phyloP scores from a whole-genome alignment of 169 alveolate species.

The Eimeria mitis region DNA sequence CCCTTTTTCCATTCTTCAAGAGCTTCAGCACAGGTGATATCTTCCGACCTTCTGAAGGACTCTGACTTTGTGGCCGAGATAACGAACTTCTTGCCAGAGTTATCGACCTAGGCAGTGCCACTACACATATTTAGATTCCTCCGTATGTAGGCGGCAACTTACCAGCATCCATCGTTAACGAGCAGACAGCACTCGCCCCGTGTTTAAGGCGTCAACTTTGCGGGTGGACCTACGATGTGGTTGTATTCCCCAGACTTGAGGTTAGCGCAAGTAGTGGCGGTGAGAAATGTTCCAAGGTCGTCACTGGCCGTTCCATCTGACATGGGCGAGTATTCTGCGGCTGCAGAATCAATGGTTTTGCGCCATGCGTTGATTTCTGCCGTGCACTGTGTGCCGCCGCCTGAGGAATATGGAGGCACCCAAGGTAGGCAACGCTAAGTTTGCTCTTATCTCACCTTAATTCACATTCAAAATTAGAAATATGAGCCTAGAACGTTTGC shows the following conservation, averaged over 20 bases:
- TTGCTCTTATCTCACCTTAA: too few relatives aligned
- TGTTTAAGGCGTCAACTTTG: too few relatives aligned
- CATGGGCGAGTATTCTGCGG: background rate
- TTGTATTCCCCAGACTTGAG: background rate
- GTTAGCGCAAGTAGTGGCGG: background rate
- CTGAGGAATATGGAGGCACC: background rate
- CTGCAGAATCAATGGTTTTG: background rate
- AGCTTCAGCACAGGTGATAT: slow-evolving; percentile 17
- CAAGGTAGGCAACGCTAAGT: background rate
- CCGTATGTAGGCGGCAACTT: background rate
- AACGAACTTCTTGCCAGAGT: background rate
- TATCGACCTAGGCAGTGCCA: slow-evolving; percentile 5
- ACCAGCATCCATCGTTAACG: background rate
- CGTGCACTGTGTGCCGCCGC: background rate
- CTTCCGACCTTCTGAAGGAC: background rate
- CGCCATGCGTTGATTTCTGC: background rate
- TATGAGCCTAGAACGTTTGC: background rate
- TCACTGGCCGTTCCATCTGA: background rate
- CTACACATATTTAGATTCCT: background rate
- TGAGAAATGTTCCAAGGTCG: background rate
- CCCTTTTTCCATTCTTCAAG: background rate
- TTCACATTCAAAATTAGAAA: background rate
- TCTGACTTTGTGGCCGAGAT: background rate
- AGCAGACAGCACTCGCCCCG: background rate
- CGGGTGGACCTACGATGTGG: slow-evolving; percentile 22